Conservation (phyloP, 108 stramenopile genomes). For the Schizochytrium sp. region DNA sequence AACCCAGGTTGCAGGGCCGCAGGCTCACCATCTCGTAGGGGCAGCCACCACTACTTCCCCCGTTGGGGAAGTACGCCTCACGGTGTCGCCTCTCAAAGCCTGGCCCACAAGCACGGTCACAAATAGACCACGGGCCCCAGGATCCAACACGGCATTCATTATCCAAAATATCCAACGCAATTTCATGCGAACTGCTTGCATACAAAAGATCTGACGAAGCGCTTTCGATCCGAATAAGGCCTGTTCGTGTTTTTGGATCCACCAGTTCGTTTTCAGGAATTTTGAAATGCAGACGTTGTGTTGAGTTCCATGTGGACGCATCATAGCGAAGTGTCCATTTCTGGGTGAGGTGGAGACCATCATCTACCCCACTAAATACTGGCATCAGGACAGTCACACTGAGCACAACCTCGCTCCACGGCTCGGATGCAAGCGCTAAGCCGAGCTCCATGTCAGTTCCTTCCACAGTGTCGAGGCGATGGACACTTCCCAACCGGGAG, state of each 20-base stretch:
- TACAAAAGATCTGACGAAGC: background rate
- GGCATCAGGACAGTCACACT: conserved; percentile 36
- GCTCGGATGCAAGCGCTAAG: background rate
- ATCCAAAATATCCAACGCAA: background rate
- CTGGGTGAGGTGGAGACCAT: background rate
- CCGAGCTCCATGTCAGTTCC: conserved; percentile 11
- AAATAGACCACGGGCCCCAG: conserved; percentile 47
- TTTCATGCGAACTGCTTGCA: background rate
- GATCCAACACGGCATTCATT: conserved; percentile 46
- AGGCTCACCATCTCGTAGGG: conserved; percentile 18
- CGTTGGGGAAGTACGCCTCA: background rate
- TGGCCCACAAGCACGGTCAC: conserved; percentile 21
- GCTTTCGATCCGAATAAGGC: background rate
- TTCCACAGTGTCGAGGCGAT: background rate
- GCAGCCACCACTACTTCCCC: background rate
- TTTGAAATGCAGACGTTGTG: background rate
- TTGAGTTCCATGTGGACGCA: background rate
- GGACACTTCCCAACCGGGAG: background rate
- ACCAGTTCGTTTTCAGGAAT: conserved; percentile 23
- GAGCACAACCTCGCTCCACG: conserved; percentile 26
- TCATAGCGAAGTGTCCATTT: background rate
- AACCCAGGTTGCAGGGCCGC: conserved; percentile 41
- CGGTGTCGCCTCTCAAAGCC: conserved; percentile 35
- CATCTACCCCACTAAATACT: background rate
- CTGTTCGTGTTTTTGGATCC: background rate